A percentile compares a stretch with the other conserved stretches of the same genome.
phyloP scores from a whole-genome alignment of 2,329 filamentous ascomycete species.

The Diaporthe aspalathi region DNA sequence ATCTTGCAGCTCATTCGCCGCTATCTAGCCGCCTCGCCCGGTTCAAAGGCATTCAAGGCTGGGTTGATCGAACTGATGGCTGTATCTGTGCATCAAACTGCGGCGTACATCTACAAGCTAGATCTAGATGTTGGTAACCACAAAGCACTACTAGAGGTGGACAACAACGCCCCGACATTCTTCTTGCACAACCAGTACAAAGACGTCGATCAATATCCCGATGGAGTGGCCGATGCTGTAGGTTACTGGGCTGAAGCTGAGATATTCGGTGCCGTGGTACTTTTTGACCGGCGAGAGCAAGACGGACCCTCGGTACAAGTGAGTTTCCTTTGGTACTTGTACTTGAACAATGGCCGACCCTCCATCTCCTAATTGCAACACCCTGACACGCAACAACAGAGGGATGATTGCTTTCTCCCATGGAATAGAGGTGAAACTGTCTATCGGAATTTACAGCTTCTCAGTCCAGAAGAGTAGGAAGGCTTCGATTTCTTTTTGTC shows the following conservation, averaged over 20 bases:
- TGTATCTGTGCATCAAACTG: not conserved
- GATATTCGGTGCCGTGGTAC: conserved; percentile 45
- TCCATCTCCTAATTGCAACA: not conserved
- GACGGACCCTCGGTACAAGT: not conserved
- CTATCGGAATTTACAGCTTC: not conserved
- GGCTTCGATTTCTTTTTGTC: not conserved
- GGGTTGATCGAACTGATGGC: conserved; percentile 2
- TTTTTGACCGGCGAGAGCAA: conserved; percentile 39
- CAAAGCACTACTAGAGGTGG: not conserved
- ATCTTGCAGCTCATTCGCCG: too few relatives aligned
- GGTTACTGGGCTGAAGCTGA: conserved; percentile 47
- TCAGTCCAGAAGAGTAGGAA: not conserved
- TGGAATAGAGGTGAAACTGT: not conserved
- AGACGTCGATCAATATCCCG: conserved; percentile 47
- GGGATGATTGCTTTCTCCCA: not conserved
- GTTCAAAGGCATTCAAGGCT: not conserved
- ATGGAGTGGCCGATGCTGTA: conserved; percentile 45
- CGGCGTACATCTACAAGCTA: not conserved
- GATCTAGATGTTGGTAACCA: not conserved
- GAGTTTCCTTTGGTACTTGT: not conserved
- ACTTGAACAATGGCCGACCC: not conserved
- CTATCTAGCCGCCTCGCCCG: not conserved
- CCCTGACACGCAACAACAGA: not conserved
- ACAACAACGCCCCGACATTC: conserved; percentile 41
- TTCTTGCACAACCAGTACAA: conserved; percentile 46